phyloP scores from a whole-genome alignment of 2,329 filamentous ascomycete genomes.

The Chaetomiaceae sp. region DNA sequence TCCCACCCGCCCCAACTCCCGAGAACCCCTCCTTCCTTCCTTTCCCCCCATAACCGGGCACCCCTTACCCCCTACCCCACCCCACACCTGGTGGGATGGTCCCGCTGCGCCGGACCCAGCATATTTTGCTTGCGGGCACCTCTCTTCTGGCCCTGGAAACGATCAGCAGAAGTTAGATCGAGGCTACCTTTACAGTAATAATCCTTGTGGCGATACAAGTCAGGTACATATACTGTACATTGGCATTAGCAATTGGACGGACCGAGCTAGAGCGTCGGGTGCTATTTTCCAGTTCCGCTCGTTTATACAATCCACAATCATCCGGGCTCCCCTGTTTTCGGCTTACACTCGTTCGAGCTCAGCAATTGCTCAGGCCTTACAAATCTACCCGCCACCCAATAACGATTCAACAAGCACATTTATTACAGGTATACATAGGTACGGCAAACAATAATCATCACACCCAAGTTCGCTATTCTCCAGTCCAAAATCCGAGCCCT shows the following conservation, averaged over 20 bases:
- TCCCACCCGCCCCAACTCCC: constrained; percentile 18
- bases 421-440: neutral
- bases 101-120: neutral
- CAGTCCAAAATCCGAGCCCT: neutral
- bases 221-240: too few species aligned
- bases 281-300: constrained; percentile 2
- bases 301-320: neutral
- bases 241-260: neutral
- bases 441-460: neutral
- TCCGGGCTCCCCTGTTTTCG: neutral
- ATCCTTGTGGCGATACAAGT: neutral
- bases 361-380: constrained; percentile 12
- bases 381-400: neutral
- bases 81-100: neutral
- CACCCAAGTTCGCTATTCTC: neutral
- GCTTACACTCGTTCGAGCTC: neutral
- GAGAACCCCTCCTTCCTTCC: constrained; percentile 15
- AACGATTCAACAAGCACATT: neutral
- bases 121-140: neutral
- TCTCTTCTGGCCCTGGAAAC: neutral
- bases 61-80: constrained; percentile 2
- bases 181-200: too few species aligned
- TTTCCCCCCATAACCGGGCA: too few species aligned
- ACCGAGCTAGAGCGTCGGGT: neutral
- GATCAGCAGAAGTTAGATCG: neutral